Evolutionary conservation across 768 basidiomycete species (phyloP).

Genomic region (Amanita muscaria): DNA sequence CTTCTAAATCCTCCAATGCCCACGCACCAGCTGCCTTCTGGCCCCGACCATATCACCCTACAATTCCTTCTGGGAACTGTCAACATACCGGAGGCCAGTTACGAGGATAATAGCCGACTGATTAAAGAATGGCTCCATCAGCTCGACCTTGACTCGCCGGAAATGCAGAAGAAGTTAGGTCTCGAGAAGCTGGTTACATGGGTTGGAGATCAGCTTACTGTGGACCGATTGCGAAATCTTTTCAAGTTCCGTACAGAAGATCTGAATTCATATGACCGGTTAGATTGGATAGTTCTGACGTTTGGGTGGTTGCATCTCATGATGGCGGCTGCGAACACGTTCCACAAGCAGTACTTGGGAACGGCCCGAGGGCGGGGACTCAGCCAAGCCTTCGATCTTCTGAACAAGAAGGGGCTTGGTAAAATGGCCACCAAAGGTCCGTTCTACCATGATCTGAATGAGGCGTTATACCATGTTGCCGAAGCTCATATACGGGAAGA

Average conservation of each 20-base stretch:
- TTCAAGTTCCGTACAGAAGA: constrained; percentile 28
- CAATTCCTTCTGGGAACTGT: too few species aligned
- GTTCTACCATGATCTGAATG: constrained; percentile 27
- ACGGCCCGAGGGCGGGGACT: constrained; percentile 17
- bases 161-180: constrained; percentile 15
- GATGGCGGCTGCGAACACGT: constrained; percentile 31
- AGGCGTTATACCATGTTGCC: constrained; percentile 25
- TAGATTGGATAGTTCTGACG: constrained; percentile 23
- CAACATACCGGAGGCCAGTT: constrained; percentile 30
- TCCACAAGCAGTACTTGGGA: constrained; percentile 34
- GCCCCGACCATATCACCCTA: too few species aligned
- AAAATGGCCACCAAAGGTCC: constrained; percentile 19
- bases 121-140: constrained; percentile 25
- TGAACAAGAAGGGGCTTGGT: constrained; percentile 23
- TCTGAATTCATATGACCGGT: constrained; percentile 27
- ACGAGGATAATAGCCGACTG: constrained; percentile 25
- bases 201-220: constrained; percentile 30
- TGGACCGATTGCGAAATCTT: constrained; percentile 27
- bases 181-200: constrained; percentile 21
- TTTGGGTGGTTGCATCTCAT: constrained; percentile 35
- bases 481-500: constrained; percentile 28
- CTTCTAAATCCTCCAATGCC: too few species aligned
- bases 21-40: too few species aligned
- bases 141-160: constrained; percentile 14
- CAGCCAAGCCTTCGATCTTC: constrained; percentile 23